Conservation (phyloP, 805 yeast species). For the Candida quercuum region DNA sequence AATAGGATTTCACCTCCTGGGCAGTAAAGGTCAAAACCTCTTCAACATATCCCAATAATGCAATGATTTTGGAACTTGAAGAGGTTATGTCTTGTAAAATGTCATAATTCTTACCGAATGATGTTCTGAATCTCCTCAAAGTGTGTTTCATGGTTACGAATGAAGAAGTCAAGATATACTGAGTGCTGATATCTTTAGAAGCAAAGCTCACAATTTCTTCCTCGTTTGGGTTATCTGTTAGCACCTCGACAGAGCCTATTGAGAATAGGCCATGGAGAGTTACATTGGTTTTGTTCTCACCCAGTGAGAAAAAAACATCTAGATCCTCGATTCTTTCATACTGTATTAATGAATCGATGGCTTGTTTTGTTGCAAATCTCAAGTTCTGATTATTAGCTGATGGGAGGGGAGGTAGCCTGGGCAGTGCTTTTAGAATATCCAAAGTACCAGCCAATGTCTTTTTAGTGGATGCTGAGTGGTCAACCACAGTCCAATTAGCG, state of each 20-base stretch:
- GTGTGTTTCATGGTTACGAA: slow-evolving; percentile 16
- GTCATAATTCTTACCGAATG: slow-evolving; percentile 7
- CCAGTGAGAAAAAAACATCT: slow-evolving; percentile 24
- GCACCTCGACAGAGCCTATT: slow-evolving; percentile 18
- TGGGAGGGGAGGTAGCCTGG: slow-evolving; percentile 30
- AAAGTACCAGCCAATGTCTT: no score
- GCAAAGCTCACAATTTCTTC: slow-evolving; percentile 15
- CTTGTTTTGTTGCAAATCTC: slow-evolving; percentile 22
- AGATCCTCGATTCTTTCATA: slow-evolving; percentile 14
- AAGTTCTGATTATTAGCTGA: slow-evolving; percentile 7
- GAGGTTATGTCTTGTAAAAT: slow-evolving; percentile 13
- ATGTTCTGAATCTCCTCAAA: slow-evolving; percentile 12
- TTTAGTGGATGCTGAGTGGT: neutral
- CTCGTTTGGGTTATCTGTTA: slow-evolving; percentile 9
- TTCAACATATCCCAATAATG: slow-evolving; percentile 27
- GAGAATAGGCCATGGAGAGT: slow-evolving; percentile 30
- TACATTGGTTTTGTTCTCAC: slow-evolving; percentile 21
- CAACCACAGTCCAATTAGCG: slow-evolving; percentile 14
- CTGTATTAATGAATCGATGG: slow-evolving; percentile 25
- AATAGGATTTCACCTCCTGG: slow-evolving; percentile 29
- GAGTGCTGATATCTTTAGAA: slow-evolving; percentile 7
- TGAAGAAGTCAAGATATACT: slow-evolving; percentile 18
- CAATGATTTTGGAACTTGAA: slow-evolving; percentile 17
- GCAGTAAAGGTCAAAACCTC: slow-evolving; percentile 26
- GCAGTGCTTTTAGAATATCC: slow-evolving; percentile 29